Base-by-base conservation (phyloP, 2,329 filamentous ascomycete genomes). In the Sclerotinia minor region DNA sequence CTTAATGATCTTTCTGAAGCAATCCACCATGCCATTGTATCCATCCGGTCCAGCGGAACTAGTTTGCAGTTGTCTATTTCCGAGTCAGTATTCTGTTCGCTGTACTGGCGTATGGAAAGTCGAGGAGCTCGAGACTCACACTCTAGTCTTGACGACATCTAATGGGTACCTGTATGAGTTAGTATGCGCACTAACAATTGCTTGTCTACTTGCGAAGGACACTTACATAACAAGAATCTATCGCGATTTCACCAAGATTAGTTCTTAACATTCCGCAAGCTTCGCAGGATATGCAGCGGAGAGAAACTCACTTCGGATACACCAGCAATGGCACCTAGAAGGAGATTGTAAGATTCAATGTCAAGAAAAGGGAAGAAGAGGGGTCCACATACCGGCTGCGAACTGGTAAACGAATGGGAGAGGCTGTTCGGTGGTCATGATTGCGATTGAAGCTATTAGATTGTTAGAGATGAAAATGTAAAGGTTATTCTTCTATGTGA, bases 1-100 rank as follows among this genome's bases (percentile, higher is more conserved):
- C 81, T 87, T 90, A 79, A 99, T 87, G 77, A 99, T 99, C 87
- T 99, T 99, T 78, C 87, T 85, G 85, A 99, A 96, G 84, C 94
- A 98, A 81, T 99, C 95, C 69, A 97, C 78, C 93, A 98, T 99
- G 85, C 95, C 92, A 83, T 87, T 97, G 86, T 99, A 98, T 74
- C 86, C 83, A 76, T 98, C 95, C 73, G 89, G 89, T 69, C 92
- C 92, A 76, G 89, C 90, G 65, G 90, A 85, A 76, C 89, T 89
- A 67, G 90, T 91, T 82, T 97, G 94, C 68, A 97, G 85, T 81
- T 97, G 94, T 79, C 92, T 97, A 76, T 70, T 60, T 24, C 44
- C 57, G 65, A 66, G 59, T 75, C 66, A 74, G 69, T 54, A 29
- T 32, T 55, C 21, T 53, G 17, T 24, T 19, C 32, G 32, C 21